phyloP scores from a whole-genome alignment of 192 early-diverging fungal genomes.

The Chytriomyces sp. region DNA sequence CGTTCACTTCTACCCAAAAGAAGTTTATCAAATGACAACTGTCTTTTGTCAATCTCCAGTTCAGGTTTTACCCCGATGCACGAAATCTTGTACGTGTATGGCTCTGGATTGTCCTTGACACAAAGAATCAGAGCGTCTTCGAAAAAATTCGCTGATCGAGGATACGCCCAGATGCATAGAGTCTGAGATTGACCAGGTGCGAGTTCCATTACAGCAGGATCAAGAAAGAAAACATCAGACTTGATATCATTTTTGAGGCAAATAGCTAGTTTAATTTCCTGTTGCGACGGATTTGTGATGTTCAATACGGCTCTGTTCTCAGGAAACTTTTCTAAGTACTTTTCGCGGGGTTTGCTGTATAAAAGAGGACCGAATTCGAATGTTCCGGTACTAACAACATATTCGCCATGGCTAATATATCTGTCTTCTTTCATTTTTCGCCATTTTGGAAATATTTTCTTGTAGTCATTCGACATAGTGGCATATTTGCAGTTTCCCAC shows the following conservation, averaged over 20 bases:
- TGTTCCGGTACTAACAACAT: slow-evolving; percentile 39
- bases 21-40: slow-evolving; percentile 64
- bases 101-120: slow-evolving; percentile 71
- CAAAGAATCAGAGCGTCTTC: slow-evolving; percentile 59
- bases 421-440: slow-evolving; percentile 54
- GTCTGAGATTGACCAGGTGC: slow-evolving; percentile 45
- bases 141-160: slow-evolving; percentile 42
- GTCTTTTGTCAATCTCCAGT: slow-evolving; percentile 62
- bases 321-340: slow-evolving; percentile 59
- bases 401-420: slow-evolving; percentile 55
- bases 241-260: slow-evolving; percentile 55
- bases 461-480: slow-evolving; percentile 45
- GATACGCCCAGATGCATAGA: slow-evolving; percentile 59
- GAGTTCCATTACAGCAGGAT: slow-evolving; percentile 54
- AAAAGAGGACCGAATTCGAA: slow-evolving; percentile 65
- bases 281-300: slow-evolving; percentile 47
- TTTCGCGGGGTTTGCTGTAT: slow-evolving; percentile 62
- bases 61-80: slow-evolving; percentile 64
- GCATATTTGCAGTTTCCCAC: slow-evolving; percentile 56
- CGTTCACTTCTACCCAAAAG: slow-evolving; percentile 55
- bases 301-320: slow-evolving; percentile 58
- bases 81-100: slow-evolving; percentile 56
- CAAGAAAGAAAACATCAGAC: slow-evolving; percentile 62
- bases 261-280: slow-evolving; percentile 54
- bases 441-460: slow-evolving; percentile 54